These are phyloP conservation scores for Nemania sp. DNA, from an alignment of 2,329 filamentous ascomycete genomes.

Conservation along the genomic window DNA sequence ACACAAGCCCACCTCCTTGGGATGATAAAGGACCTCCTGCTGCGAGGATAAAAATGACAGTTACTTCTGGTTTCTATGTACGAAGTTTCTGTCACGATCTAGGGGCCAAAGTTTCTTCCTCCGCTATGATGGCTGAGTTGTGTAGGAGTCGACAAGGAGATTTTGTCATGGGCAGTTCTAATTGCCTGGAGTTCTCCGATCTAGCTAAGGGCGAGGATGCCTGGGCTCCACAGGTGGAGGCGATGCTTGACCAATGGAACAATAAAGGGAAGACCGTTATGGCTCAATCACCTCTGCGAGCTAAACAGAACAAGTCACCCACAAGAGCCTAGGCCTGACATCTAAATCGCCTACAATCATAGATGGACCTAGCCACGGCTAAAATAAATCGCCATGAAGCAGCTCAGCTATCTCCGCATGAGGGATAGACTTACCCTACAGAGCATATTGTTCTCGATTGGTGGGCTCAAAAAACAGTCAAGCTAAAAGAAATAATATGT, in stretches of 20 bases:
- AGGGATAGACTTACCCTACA: background rate
- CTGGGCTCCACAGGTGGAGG: constrained; percentile 81
- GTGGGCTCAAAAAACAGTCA: background rate
- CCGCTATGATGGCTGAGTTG: constrained; percentile 87
- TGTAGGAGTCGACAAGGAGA: constrained; percentile 84
- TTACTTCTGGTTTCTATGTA: constrained; percentile 96
- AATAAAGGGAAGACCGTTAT: constrained; percentile 31
- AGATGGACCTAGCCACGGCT: constrained; percentile 1
- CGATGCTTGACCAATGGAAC: constrained; percentile 61
- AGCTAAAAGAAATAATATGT: background rate
- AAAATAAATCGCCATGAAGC: background rate
- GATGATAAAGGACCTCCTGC: constrained; percentile 77
- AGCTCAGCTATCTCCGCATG: background rate
- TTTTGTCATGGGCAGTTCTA: constrained; percentile 76
- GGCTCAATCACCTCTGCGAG: constrained; percentile 34
- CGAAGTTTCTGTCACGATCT: constrained; percentile 93
- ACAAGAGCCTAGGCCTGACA: background rate
- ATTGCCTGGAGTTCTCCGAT: constrained; percentile 83
- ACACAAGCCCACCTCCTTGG: constrained; percentile 65
- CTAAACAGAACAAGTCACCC: constrained; percentile 34
- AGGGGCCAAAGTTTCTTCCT: constrained; percentile 82
- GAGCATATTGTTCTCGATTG: background rate
- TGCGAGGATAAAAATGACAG: constrained; percentile 86
- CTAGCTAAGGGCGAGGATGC: constrained; percentile 80
- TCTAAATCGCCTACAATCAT: constrained; percentile 10